phyloP scores from a whole-genome alignment of 805 yeast species.

The Kodamaea restingae region DNA sequence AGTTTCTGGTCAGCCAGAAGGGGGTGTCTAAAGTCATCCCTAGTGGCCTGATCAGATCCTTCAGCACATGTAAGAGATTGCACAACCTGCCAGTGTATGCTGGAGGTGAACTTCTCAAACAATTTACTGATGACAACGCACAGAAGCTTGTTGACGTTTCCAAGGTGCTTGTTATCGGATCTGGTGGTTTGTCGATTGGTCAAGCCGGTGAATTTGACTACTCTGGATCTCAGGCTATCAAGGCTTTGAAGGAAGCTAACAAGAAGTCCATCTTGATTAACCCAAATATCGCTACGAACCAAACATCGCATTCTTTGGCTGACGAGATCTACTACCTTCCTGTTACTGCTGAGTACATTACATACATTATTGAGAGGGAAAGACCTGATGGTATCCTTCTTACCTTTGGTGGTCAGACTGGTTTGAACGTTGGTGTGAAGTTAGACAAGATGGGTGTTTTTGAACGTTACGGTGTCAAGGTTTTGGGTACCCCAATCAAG shows the following conservation, averaged over 20 bases:
- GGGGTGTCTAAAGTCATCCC: neutral
- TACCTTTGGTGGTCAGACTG: conserved; percentile 99
- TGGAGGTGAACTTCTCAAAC: conserved; percentile 57
- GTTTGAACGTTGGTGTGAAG: conserved; percentile 90
- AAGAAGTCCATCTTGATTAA: conserved; percentile 82
- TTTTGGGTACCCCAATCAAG: conserved; percentile 94
- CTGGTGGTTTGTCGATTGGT: conserved; percentile 96
- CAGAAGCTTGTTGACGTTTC: conserved; percentile 74
- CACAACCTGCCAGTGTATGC: conserved; percentile 41
- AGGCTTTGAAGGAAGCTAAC: conserved; percentile 88
- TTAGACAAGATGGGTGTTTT: conserved; percentile 93
- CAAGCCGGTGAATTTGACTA: conserved; percentile 99
- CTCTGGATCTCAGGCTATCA: conserved; percentile 96
- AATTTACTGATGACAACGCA: conserved; percentile 56
- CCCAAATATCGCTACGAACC: conserved; percentile 96
- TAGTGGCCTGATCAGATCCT: conserved; percentile 1
- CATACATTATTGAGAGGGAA: conserved; percentile 92
- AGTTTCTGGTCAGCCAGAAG: neutral
- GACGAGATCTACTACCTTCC: conserved; percentile 95
- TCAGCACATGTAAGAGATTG: conserved; percentile 10
- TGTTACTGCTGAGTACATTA: conserved; percentile 94
- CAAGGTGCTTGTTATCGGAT: conserved; percentile 88
- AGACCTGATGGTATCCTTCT: conserved; percentile 92
- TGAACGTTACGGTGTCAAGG: conserved; percentile 86
- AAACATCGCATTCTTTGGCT: conserved; percentile 90